Conservation (phyloP, 495 filamentous ascomycete species). For the Aspergillus taichungensis region DNA sequence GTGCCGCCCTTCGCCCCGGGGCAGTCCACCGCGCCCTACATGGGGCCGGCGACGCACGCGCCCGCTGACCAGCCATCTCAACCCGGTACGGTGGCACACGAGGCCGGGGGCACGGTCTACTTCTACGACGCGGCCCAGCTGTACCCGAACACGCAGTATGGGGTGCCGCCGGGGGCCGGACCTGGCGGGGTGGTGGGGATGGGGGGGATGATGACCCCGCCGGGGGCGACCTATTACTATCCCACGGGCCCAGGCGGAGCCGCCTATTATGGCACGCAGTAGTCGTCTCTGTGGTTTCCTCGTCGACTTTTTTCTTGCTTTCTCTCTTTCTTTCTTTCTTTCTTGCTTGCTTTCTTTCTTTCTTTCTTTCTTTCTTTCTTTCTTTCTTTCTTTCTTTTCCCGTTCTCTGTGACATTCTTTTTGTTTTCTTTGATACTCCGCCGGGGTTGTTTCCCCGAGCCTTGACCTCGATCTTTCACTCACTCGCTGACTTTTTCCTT, state of each 20-base stretch:
- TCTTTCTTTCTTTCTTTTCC: conserved; percentile 4
- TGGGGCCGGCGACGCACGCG: conserved; percentile 33
- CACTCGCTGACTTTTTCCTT: neutral
- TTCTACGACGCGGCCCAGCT: conserved; percentile 78
- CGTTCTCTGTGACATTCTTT: conserved; percentile 5
- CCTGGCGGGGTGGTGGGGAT: conserved; percentile 56
- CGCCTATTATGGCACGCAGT: conserved; percentile 62
- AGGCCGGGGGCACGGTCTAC: conserved; percentile 90
- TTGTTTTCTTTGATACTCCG: neutral
- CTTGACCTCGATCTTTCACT: conserved; percentile 1
- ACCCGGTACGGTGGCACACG: conserved; percentile 74
- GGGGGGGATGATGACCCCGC: conserved; percentile 72
- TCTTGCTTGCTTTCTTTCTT: conserved; percentile 4
- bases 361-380: conserved; percentile 1
- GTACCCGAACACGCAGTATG: conserved; percentile 38
- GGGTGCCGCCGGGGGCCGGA: conserved; percentile 37
- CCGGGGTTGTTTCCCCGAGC: conserved; percentile 3
- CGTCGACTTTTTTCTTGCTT: conserved; percentile 3
- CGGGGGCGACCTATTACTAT: conserved; percentile 68
- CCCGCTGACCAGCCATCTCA: conserved; percentile 41
- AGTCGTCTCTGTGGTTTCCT: neutral
- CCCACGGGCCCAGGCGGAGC: conserved; percentile 44
- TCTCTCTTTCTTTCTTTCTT: conserved; percentile 7
- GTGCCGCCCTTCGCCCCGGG: conserved; percentile 47
- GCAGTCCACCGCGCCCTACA: conserved; percentile 32